Percentiles rank a stretch among this genome's conserved stretches.
Conservation (phyloP, 495 filamentous ascomycete species). For the Aspergillus olivimuriae region DNA sequence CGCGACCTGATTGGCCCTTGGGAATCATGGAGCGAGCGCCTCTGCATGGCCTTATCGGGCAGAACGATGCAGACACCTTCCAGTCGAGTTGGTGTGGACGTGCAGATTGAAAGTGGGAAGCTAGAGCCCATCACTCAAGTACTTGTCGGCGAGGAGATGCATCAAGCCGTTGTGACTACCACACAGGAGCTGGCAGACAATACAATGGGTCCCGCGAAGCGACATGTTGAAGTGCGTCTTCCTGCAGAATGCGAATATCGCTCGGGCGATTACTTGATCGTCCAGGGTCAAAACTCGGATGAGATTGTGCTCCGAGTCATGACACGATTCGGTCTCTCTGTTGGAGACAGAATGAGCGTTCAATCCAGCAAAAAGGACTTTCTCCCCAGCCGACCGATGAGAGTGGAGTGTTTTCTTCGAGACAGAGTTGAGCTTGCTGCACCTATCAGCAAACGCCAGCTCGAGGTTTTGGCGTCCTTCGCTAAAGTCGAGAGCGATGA, state of each 20-base stretch:
- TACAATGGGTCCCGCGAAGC: neutral
- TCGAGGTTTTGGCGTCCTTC: neutral
- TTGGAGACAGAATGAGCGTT: constrained; percentile 3
- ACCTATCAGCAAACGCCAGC: neutral
- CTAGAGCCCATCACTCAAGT: too few species aligned
- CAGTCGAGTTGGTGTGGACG: too few species aligned
- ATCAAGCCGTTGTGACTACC: too few species aligned
- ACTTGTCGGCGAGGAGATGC: too few species aligned
- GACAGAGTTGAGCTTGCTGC: neutral
- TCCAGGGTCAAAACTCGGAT: constrained; percentile 2
- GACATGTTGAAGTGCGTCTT: constrained; percentile 1
- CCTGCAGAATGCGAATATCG: constrained; percentile 3
- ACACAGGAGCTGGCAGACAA: too few species aligned
- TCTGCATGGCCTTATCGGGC: too few species aligned
- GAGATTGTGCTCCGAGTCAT: constrained; percentile 4
- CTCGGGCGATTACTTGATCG: constrained; percentile 10
- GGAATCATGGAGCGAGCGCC: too few species aligned
- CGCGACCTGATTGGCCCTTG: too few species aligned
- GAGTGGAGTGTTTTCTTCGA: neutral
- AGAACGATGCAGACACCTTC: too few species aligned
- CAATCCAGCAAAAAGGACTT: too few species aligned
- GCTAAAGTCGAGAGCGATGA: neutral
- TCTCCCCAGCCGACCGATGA: neutral
- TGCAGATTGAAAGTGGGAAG: too few species aligned
- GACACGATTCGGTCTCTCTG: constrained; percentile 2